Conservation (phyloP, 2,329 filamentous ascomycete genomes). For the Raffaelea arxii region DNA sequence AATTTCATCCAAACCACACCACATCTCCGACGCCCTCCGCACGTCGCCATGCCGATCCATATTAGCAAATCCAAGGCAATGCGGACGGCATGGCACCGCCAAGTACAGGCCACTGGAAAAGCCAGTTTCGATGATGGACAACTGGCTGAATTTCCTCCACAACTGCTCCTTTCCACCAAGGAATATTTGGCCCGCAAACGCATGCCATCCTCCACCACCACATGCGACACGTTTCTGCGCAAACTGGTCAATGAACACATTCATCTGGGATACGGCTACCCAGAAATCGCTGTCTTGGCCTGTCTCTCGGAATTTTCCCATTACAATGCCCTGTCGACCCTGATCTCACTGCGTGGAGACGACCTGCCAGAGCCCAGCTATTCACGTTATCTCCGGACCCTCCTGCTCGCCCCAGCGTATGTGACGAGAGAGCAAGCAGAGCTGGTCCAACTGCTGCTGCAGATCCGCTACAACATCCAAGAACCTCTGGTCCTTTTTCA, state of each 20-base stretch:
- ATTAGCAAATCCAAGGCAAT: not conserved
- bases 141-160: conserved; percentile 1
- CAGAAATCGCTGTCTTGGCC: conserved; percentile 7
- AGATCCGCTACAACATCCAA: conserved; percentile 1
- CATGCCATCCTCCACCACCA: not conserved
- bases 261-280: conserved; percentile 2
- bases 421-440: conserved; percentile 3
- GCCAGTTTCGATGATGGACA: conserved; percentile 3
- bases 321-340: not conserved
- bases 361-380: not conserved
- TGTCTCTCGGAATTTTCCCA: conserved; percentile 5
- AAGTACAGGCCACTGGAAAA: too few species aligned
- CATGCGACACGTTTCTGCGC: conserved; percentile 18
- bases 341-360: conserved; percentile 4
- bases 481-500: conserved; percentile 6
- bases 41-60: not conserved
- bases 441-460: conserved; percentile 1
- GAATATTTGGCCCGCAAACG: conserved; percentile 4
- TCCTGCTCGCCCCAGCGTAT: conserved; percentile 4
- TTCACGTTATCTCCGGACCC: conserved; percentile 6
- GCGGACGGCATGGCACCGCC: conserved; percentile 5
- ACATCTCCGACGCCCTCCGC: not conserved
- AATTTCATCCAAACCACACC: not conserved
- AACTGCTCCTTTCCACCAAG: conserved; percentile 1
- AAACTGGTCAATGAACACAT: conserved; percentile 12